Conservation (phyloP, 495 filamentous ascomycete species). For the Talaromyces thailandensis region DNA sequence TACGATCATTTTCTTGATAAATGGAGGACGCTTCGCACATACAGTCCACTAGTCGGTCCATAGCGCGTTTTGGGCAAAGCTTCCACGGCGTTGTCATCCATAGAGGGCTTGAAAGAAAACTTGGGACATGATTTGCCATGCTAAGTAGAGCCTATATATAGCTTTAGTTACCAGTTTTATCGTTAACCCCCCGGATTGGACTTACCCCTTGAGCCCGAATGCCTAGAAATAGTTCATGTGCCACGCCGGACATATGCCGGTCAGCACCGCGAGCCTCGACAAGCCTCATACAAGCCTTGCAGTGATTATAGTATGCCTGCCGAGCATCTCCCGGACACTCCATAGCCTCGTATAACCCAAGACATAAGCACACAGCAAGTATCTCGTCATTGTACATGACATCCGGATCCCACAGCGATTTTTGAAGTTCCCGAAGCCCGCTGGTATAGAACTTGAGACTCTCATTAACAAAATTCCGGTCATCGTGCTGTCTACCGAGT, state of each 20-base stretch:
- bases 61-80: conserved; percentile 11
- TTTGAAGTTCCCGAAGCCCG: conserved; percentile 24
- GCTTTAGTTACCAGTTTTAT: background rate
- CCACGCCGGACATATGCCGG: conserved; percentile 18
- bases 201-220: conserved; percentile 19
- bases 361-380: conserved; percentile 23
- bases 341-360: conserved; percentile 26
- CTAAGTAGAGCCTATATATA: conserved; percentile 10
- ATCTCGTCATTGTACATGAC: conserved; percentile 23
- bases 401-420: conserved; percentile 16
- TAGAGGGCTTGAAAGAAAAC: conserved; percentile 14
- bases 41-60: conserved; percentile 19
- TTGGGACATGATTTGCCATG: conserved; percentile 12
- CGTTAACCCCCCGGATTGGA: background rate
- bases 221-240: conserved; percentile 20
- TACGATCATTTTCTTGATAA: conserved; percentile 10
- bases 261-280: conserved; percentile 22
- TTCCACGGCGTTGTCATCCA: conserved; percentile 24
- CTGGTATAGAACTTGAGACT: conserved; percentile 24
- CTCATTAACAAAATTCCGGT: conserved; percentile 13
- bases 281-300: conserved; percentile 20
- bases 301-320: conserved; percentile 22
- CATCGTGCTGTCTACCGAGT: conserved; percentile 15
- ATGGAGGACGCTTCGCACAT: conserved; percentile 16
- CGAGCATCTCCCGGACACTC: conserved; percentile 22